Percentiles rank a stretch among this genome's conserved stretches.
Conservation (phyloP, 2,329 filamentous ascomycete genomes). For the Sclerotinia spermophila region DNA sequence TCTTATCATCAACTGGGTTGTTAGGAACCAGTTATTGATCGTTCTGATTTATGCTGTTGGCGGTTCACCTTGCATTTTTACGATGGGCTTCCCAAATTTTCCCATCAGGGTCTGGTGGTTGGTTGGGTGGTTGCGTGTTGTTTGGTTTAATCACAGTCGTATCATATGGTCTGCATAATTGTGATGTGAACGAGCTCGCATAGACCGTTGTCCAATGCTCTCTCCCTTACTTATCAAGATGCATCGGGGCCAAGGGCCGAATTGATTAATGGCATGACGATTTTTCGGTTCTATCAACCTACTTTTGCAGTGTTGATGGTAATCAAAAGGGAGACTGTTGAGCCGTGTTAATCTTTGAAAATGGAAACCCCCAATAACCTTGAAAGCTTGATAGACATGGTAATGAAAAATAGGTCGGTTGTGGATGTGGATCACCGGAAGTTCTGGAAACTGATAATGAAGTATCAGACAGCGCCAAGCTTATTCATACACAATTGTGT, state of each 20-base stretch:
- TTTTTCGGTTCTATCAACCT: background rate
- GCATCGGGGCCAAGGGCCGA: conserved; percentile 16
- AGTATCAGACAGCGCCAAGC: background rate
- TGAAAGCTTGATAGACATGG: background rate
- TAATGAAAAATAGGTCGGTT: background rate
- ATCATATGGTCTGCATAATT: conserved; percentile 11
- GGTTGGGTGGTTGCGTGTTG: background rate
- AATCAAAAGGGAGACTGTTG: background rate
- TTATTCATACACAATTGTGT: background rate
- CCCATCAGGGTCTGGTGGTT: background rate
- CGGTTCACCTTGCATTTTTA: conserved; percentile 5
- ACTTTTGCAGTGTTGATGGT: background rate
- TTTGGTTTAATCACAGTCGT: conserved; percentile 11
- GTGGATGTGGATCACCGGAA: background rate
- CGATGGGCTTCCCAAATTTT: background rate
- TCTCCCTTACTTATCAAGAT: conserved; percentile 7
- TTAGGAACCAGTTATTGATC: background rate
- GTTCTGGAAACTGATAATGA: background rate
- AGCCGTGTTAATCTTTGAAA: background rate
- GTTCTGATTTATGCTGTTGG: background rate
- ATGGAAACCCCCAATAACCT: background rate
- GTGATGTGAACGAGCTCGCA: conserved; percentile 13
- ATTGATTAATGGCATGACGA: conserved; percentile 11
- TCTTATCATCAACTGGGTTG: conserved; percentile 17
- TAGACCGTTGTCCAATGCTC: conserved; percentile 6